Base-by-base conservation (phyloP, 208 protist species). In the Crithidia bombi region DNA sequence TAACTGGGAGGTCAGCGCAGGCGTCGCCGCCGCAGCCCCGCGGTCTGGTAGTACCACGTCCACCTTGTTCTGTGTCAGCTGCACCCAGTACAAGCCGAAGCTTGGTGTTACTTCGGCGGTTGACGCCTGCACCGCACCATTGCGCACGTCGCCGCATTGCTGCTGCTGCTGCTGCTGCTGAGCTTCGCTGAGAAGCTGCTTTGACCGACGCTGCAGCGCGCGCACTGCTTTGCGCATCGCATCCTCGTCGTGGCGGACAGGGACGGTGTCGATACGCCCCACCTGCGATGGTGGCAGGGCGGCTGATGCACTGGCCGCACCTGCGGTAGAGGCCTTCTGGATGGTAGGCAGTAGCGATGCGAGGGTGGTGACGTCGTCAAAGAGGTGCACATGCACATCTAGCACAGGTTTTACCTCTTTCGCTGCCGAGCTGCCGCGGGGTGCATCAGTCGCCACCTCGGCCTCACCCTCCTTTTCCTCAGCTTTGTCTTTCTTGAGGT, bases 171-270 rank as follows among this genome's bases (percentile, higher is more conserved):
- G 39, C 36, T 15, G 21, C 49, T 52, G 5, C 7, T 47, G 28
- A 1, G 11, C 33, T 0, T 12, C 23, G 7, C 49, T 5, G 39
- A 54, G n/a, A n/a, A n/a, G 54, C 32, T 73, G 65, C 9, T 10
- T 12, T 0, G 59, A 30, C 14, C 85, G 84, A 21, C 64, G 63
- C 63, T 77, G 77, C 28, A 91, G 77, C 12, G 80, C 85, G 4
- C 86, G 83, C 26, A 93, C 84, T 5, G 79, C 75, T 52, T 93
- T 93, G 12, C 90, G 78, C 47, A 84, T 85, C 25, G 76, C 83
- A 67, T 95, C 90, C 49, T 82, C 78, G 52, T 95, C 87, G 75
- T 91, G 65, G 2, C 90, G 85, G 11, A 90, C 82, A 1, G 82
- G 79, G 14, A 94, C 82, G 2, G 79, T 63, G 56, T 95, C 74